Conservation (phyloP, 768 basidiomycete genomes). For the Clitopilus hobsonii region DNA sequence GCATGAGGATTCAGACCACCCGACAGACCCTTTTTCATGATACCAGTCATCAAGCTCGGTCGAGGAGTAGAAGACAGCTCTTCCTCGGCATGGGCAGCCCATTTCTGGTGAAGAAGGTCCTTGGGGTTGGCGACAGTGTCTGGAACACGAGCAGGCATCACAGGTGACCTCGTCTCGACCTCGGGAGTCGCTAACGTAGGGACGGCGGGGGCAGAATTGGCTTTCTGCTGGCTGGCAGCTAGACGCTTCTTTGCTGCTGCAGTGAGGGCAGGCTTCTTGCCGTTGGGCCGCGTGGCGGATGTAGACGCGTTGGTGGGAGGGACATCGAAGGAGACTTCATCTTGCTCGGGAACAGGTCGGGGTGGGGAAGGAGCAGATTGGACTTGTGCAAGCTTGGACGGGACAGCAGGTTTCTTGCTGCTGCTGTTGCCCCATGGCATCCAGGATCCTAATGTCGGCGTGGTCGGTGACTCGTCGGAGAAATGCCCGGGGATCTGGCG, state of each 20-base stretch:
- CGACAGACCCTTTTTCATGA: constrained; percentile 3
- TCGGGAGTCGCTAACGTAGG: constrained; percentile 6
- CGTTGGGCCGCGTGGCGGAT: too few species aligned
- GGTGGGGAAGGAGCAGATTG: background rate
- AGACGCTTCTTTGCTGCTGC: background rate
- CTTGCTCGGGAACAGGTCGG: constrained; percentile 5
- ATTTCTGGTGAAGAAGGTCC: constrained; percentile 10
- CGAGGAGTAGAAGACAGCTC: constrained; percentile 15
- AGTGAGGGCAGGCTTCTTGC: background rate
- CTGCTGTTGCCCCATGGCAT: background rate
- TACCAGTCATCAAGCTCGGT: background rate
- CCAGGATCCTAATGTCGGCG: background rate
- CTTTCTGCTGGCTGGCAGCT: background rate
- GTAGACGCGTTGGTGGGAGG: too few species aligned
- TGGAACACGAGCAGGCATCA: constrained; percentile 9
- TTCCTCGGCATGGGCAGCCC: constrained; percentile 6
- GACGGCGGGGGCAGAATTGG: background rate
- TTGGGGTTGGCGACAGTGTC: constrained; percentile 11
- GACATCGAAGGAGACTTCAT: constrained; percentile 1
- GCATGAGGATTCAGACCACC: background rate
- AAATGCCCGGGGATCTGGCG: background rate
- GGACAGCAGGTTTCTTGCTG: background rate
- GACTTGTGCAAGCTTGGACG: background rate
- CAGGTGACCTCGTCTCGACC: constrained; percentile 8
- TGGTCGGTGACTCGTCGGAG: background rate